These are phyloP conservation scores for Coemansia sp. DNA, from an alignment of 192 early-diverging fungal genomes.

Conservation along the genomic window DNA sequence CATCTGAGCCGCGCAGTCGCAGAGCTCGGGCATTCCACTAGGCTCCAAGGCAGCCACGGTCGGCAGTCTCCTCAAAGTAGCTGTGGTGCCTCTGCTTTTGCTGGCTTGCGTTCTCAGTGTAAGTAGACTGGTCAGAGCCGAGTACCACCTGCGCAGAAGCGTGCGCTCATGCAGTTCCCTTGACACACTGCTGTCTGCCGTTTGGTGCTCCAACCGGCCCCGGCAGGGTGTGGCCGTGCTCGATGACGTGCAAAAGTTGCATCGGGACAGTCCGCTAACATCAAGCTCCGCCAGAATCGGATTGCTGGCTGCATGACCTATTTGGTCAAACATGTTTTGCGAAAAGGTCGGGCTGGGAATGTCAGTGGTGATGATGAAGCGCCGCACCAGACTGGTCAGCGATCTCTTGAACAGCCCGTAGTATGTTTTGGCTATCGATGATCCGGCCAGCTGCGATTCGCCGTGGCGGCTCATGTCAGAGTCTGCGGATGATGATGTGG, in stretches of 20 bases:
- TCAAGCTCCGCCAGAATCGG: too few relatives aligned
- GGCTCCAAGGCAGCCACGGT: too few relatives aligned
- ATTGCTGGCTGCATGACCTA: too few relatives aligned
- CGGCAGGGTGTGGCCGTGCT: too few relatives aligned
- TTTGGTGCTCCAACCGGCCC: neutral
- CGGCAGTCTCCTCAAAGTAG: too few relatives aligned
- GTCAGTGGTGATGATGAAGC: slow-evolving; percentile 37
- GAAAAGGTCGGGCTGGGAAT: slow-evolving; percentile 44
- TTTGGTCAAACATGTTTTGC: slow-evolving; percentile 32
- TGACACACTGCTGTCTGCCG: too few relatives aligned
- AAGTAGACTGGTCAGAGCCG: slow-evolving; percentile 13
- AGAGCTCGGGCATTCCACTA: too few relatives aligned
- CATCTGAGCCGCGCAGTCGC: neutral
- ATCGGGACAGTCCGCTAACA: too few relatives aligned
- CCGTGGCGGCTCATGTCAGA: neutral
- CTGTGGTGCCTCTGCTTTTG: too few relatives aligned
- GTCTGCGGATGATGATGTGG: neutral
- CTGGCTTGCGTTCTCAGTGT: neutral
- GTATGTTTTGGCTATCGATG: slow-evolving; percentile 16
- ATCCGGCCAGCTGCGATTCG: too few relatives aligned
- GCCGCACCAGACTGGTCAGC: slow-evolving; percentile 20
- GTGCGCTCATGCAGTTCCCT: neutral
- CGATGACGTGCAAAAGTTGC: neutral
- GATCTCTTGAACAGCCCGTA: slow-evolving; percentile 40
- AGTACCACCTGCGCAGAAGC: slow-evolving; percentile 29